Evolutionary conservation across 257 asterid genomes (phyloP).

Genomic region (Rubia yunnanensis): DNA sequence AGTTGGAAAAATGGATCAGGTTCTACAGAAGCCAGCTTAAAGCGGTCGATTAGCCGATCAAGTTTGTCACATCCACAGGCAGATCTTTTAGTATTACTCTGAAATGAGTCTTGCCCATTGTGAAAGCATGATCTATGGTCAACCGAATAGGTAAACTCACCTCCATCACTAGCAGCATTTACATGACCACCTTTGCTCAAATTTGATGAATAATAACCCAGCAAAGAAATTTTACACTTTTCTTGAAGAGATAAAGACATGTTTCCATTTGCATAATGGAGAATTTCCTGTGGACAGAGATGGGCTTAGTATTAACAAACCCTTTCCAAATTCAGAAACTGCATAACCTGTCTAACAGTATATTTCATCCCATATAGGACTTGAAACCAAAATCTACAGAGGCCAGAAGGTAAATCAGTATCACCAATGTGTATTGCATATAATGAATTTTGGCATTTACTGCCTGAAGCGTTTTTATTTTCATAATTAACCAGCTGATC

Average conservation of each 20-base stretch:
- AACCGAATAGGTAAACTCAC: constrained; percentile 9
- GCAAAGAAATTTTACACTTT: constrained; percentile 44
- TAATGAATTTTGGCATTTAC: not conserved
- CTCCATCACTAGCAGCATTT: constrained; percentile 20
- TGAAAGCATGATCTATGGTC: constrained; percentile 11
- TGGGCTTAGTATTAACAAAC: not conserved
- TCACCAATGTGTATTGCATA: too few species aligned
- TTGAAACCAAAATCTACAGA: not conserved
- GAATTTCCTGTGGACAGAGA: constrained; percentile 35
- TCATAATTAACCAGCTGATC: too few species aligned
- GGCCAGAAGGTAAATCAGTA: not conserved
- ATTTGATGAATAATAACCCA: constrained; percentile 51
- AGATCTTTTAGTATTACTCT: constrained; percentile 18
- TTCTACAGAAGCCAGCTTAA: constrained; percentile 22
- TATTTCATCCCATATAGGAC: not conserved
- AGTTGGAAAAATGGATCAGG: constrained; percentile 48
- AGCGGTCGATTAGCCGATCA: constrained; percentile 26
- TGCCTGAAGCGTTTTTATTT: not conserved
- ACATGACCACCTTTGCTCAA: constrained; percentile 20
- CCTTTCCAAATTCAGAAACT: not conserved
- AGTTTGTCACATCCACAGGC: constrained; percentile 55
- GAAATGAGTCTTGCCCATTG: constrained; percentile 8
- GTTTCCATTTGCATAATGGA: constrained; percentile 42
- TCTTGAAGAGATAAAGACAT: constrained; percentile 62
- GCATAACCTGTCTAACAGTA: not conserved